A percentile compares a stretch with the other conserved stretches of the same genome.
These are phyloP conservation scores for Plasmodium relictum DNA, from an alignment of 169 alveolate genomes.

Conservation along the genomic window DNA sequence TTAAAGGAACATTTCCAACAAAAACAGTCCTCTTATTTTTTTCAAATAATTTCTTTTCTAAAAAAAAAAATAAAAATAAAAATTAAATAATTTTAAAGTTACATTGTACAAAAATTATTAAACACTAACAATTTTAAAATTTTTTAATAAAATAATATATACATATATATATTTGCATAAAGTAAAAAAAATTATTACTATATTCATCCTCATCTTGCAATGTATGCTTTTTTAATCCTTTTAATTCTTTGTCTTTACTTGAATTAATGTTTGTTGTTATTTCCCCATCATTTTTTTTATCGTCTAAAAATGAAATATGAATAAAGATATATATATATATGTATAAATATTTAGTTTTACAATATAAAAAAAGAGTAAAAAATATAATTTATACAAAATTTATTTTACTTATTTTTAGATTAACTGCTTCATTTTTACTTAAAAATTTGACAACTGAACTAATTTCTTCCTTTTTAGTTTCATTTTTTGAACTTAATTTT, in stretches of 20 bases:
- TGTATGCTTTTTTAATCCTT: not conserved
- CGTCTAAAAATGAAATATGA: not conserved
- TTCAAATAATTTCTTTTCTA: not conserved
- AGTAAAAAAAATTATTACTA: not conserved
- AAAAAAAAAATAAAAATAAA: conserved; percentile 4
- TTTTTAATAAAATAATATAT: not conserved
- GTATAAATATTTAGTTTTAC: not conserved
- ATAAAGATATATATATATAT: not conserved
- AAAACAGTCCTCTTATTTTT: conserved; percentile 46
- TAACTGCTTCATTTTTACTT: not conserved
- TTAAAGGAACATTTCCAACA: conserved; percentile 48
- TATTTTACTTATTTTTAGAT: not conserved
- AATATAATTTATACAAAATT: not conserved
- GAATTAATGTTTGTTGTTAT: not conserved
- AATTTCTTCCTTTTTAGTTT: conserved; percentile 4
- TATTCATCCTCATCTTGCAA: not conserved
- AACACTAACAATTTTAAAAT: no score
- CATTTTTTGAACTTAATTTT: not conserved
- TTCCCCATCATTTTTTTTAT: not conserved
- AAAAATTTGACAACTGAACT: conserved; percentile 11
- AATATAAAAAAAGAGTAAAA: no score
- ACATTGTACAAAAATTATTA: no score
- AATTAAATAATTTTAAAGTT: not conserved
- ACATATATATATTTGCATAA: not conserved
- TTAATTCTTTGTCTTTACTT: not conserved